Conservation (phyloP, 805 yeast genomes). For the Starmera dryadoides region DNA sequence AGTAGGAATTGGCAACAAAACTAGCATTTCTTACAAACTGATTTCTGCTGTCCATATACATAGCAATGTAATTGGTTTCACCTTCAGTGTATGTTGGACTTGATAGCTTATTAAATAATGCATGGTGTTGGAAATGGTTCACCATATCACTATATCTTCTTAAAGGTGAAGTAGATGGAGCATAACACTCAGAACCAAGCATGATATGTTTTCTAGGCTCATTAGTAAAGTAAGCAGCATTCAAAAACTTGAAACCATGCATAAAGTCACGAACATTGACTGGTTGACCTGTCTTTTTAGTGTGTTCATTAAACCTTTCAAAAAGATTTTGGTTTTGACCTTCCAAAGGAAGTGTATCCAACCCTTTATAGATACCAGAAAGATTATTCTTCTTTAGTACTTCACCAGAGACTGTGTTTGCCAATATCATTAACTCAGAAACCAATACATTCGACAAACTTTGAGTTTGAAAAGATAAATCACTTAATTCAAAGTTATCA, state of each 20-base stretch:
- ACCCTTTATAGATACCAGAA: constrained; percentile 42
- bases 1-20: constrained; percentile 25
- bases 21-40: constrained; percentile 26
- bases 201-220: constrained; percentile 46
- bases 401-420: constrained; percentile 55
- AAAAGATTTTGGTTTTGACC: constrained; percentile 19
- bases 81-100: constrained; percentile 23
- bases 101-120: constrained; percentile 24
- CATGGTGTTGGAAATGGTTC: constrained; percentile 70
- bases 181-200: constrained; percentile 55
- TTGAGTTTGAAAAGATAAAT: constrained; percentile 17
- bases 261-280: constrained; percentile 34
- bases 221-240: constrained; percentile 44
- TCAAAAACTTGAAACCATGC: constrained; percentile 37
- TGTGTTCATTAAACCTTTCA: constrained; percentile 15
- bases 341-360: constrained; percentile 15
- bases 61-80: constrained; percentile 28
- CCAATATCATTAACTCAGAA: constrained; percentile 76
- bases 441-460: constrained; percentile 59
- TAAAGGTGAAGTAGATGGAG: constrained; percentile 84
- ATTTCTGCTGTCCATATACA: constrained; percentile 39
- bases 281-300: constrained; percentile 10
- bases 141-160: constrained; percentile 76
- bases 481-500: constrained; percentile 5
- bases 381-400: constrained; percentile 35